Conservation (phyloP, 164 flowering plant genomes). For the Aristolochia californica region DNA sequence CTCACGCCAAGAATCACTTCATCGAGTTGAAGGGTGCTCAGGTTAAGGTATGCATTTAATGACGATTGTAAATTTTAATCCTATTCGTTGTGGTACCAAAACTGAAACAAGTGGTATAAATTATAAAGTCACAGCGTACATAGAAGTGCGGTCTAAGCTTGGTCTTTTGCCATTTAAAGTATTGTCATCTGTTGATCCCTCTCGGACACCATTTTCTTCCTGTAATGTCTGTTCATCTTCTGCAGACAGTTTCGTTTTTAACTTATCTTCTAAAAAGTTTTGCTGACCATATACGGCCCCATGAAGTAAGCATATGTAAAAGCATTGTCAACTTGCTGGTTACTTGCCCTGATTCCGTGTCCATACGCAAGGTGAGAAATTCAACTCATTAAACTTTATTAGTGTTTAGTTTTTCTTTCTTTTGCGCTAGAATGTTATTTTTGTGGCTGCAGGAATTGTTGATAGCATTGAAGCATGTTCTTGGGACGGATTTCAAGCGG, state of each 20-base stretch:
- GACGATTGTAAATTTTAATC: too few relatives aligned
- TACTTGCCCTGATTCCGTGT: constrained; percentile 91
- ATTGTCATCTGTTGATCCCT: too few relatives aligned
- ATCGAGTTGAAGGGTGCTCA: constrained; percentile 94
- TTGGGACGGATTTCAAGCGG: constrained; percentile 90
- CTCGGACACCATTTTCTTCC: neutral
- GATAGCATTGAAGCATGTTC: constrained; percentile 90
- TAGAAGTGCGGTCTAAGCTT: too few relatives aligned
- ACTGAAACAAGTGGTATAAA: too few relatives aligned
- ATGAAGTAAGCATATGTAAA: constrained; percentile 97
- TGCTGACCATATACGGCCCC: constrained; percentile 86
- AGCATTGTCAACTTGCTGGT: constrained; percentile 96
- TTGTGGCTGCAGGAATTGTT: constrained; percentile 67
- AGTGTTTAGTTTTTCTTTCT: neutral
- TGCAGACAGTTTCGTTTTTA: constrained; percentile 96
- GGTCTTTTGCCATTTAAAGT: too few relatives aligned
- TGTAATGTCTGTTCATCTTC: constrained; percentile 9
- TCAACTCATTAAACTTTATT: too few relatives aligned
- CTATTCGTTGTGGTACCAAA: too few relatives aligned
- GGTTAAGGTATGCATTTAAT: constrained; percentile 52
- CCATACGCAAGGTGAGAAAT: constrained; percentile 69
- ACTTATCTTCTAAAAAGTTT: constrained; percentile 92
- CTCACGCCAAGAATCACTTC: constrained; percentile 65
- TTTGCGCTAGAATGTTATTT: neutral
- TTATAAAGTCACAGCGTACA: too few relatives aligned